A percentile compares a stretch with the other conserved stretches of the same genome.
These are phyloP conservation scores for Dactylonectria estremocensis DNA, from an alignment of 2,329 filamentous ascomycete species.

Conservation along the genomic window DNA sequence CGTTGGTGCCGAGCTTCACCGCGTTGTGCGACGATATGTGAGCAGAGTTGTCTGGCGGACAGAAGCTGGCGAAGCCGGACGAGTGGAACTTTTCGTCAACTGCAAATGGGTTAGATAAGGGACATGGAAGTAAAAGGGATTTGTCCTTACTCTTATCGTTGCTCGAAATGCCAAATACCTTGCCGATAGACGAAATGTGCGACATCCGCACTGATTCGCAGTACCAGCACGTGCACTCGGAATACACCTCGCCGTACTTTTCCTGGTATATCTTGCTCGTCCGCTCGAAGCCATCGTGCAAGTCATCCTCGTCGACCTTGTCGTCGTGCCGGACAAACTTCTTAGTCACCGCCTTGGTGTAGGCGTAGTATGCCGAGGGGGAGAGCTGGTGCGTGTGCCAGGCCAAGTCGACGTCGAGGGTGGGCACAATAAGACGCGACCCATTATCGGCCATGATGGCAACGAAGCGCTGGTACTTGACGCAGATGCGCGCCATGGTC, in stretches of 20 bases:
- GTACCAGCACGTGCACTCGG: slow-evolving; percentile 87
- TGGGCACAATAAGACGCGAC: slow-evolving; percentile 72
- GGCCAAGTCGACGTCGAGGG: slow-evolving; percentile 80
- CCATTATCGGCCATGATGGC: slow-evolving; percentile 68
- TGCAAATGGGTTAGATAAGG: slow-evolving; percentile 25
- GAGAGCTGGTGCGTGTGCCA: slow-evolving; percentile 88
- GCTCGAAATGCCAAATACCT: slow-evolving; percentile 61
- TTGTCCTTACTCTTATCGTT: slow-evolving; percentile 58
- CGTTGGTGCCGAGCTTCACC: slow-evolving; percentile 55
- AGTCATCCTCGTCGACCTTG: slow-evolving; percentile 79
- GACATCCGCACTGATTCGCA: slow-evolving; percentile 71
- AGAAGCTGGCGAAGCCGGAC: slow-evolving; percentile 64
- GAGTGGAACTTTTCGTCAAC: slow-evolving; percentile 61
- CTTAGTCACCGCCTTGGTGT: slow-evolving; percentile 62
- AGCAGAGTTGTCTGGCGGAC: slow-evolving; percentile 70
- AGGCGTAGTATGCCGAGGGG: slow-evolving; percentile 74
- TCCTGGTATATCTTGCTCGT: slow-evolving; percentile 80
- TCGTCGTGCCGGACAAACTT: slow-evolving; percentile 87
- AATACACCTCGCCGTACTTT: slow-evolving; percentile 76
- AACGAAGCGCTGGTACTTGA: slow-evolving; percentile 77
- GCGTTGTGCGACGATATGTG: slow-evolving; percentile 84
- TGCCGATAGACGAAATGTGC: slow-evolving; percentile 65
- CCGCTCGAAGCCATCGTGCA: slow-evolving; percentile 79
- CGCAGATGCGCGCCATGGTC: slow-evolving; percentile 76
- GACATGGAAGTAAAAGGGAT: background rate